Evolutionary conservation across 495 filamentous ascomycete species (phyloP), one percentile per base, ranked within the genome.

Genomic region (Aspergillus kassunensis): DNA sequence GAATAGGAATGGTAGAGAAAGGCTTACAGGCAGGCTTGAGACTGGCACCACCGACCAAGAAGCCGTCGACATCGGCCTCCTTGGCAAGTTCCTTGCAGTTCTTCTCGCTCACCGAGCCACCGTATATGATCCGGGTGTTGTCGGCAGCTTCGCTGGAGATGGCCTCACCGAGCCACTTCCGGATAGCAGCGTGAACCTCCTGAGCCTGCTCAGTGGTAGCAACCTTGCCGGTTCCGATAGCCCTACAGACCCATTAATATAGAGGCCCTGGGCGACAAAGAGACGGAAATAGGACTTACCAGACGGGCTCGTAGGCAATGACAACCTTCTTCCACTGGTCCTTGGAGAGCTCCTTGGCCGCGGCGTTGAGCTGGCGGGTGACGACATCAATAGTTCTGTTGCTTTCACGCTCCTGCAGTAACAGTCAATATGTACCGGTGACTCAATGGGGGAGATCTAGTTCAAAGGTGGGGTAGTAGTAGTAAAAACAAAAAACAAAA

Each of bases 271-370:
- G 24, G 4, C 24, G 9, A 27, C 9, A 33, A 33, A 10, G 30
- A 3, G 30, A n/a, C 10, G 30, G 7, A 11, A 3, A 11, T 3
- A 33, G 12, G 30, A 44, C 70, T 60, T 69, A 80, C 92, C 93
- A 98, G 76, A 98, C 92, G 59, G 93, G 93, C 81, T 98, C 95
- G 70, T 98, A 98, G 60, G 93, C 95, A 61, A 98, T 81, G 69
- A 97, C 92, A 59, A 98, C 83, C 75, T 93, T 95, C 48, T 72
- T 77, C 93, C 93, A 98, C 72, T 96, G 85, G 64, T 78, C 77
- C 62, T 89, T 74, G 64, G 55, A 66, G 49, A 77, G 61, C 69
- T 80, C 75, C 65, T 89, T 79, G 49, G 74, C 75, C 52, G 88
- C 81, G 55, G 86, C 87, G 35, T 77, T 73, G 54, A 93, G 79